Evolutionary conservation across 148 eudicot species (phyloP), one percentile per base, ranked within the genome.

Genomic region (Tetragonia tetragonoides): DNA sequence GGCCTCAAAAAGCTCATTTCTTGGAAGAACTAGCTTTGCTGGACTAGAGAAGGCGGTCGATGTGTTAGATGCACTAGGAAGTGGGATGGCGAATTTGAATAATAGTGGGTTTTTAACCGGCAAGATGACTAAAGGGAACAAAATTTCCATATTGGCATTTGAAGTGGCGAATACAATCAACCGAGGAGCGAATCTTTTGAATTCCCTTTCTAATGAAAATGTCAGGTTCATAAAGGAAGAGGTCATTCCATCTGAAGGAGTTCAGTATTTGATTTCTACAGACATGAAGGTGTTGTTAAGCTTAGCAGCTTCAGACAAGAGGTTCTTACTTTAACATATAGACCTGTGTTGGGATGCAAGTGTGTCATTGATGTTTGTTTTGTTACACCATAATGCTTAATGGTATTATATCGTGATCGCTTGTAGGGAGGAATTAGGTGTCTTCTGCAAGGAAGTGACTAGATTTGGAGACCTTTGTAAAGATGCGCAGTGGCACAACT

Each of bases 401-500:
- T 49, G 40, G 61, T n/a, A 39, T 14, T 77, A 7, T 70, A 53
- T 60, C 16, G 16, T 37, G 54, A 62, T 18, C 15, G 47, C 53
- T 78, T 88, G 65, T 67, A 95, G 99, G 92, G 94, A 89, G 77
- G 97, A 95, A 72, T 89, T 93, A 74, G 83, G 84, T 47, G 86
- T 95, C 57, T 93, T 95, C 71, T 85, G 90, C 72, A 88, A 90
- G 39, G 99, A 95, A 87, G 96, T 95, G 47, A 74, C 86, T 42
- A 90, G 99, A 81, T 95, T 95, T 78, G 99, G 99, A 38, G 82
- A 95, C 81, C 83, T 89, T 47, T 95, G 99, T 83, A 95, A 88
- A 88, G 99, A 95, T 70, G 93, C 96, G 72, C 97, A 95, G 75
- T 95, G 97, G 97, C 99, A 95, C 84, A 84, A 89, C 81, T 82